Percentiles rank a stretch among this genome's conserved stretches.
phyloP scores from a whole-genome alignment of 768 basidiomycete species.

The Suillus tomentosus region DNA sequence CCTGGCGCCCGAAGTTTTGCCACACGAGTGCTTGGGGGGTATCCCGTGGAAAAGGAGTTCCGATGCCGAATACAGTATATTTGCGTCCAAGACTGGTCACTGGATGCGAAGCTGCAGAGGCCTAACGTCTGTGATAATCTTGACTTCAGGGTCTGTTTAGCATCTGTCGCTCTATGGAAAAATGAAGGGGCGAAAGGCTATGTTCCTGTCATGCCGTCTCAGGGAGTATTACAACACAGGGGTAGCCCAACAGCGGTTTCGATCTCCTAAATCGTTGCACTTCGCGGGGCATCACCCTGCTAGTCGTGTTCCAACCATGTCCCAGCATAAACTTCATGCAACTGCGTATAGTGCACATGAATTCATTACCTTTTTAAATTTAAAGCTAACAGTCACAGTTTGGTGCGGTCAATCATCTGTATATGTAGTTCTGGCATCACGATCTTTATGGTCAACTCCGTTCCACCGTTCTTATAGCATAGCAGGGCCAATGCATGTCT shows the following conservation, averaged over 20 bases:
- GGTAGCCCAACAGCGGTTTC: background rate
- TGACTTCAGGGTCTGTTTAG: background rate
- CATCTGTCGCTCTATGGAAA: background rate
- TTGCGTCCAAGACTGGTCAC: background rate
- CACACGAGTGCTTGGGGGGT: constrained; percentile 3
- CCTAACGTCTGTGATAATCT: background rate
- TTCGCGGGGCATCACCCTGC: background rate
- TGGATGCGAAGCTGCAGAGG: background rate
- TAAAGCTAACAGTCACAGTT: constrained; percentile 22
- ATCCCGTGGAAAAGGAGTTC: constrained; percentile 2
- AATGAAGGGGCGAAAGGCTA: background rate
- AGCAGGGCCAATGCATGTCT: constrained; percentile 30
- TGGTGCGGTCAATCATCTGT: constrained; percentile 32
- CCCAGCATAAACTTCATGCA: constrained; percentile 23
- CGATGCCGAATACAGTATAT: background rate
- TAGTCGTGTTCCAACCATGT: constrained; percentile 29
- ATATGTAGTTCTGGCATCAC: constrained; percentile 32
- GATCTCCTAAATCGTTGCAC: background rate
- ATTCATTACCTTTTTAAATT: constrained; percentile 23
- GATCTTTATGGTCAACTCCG: constrained; percentile 28
- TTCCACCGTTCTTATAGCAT: constrained; percentile 29
- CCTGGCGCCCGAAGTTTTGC: constrained; percentile 1
- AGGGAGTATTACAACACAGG: background rate
- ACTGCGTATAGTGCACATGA: background rate
- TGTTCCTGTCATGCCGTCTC: background rate